These are phyloP conservation scores for Spatholobus suberectus DNA, from an alignment of 306 rosid genomes.

Conservation along the genomic window DNA sequence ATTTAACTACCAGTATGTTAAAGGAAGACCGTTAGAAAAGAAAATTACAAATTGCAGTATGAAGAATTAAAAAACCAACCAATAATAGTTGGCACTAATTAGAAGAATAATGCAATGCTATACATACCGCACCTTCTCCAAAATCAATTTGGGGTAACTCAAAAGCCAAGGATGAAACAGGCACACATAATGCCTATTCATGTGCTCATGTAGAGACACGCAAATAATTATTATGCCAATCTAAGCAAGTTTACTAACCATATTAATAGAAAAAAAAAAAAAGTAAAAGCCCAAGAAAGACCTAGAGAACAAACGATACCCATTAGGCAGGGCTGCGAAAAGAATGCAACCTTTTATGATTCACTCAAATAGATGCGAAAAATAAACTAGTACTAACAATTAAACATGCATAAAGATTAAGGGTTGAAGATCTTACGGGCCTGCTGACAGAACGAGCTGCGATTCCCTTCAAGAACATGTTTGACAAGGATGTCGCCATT, in stretches of 20 bases:
- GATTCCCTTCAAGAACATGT: slow-evolving; percentile 45
- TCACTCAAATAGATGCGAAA: background rate
- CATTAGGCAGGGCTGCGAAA: background rate
- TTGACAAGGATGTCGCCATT: slow-evolving; percentile 41
- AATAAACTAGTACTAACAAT: background rate
- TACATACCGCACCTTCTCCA: background rate
- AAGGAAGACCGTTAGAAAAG: slow-evolving; percentile 16
- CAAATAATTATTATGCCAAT: background rate
- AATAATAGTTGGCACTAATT: background rate
- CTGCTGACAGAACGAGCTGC: slow-evolving; percentile 39
- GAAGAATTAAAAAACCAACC: background rate
- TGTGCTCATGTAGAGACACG: background rate
- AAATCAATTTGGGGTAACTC: background rate
- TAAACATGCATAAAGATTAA: background rate
- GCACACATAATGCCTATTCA: background rate
- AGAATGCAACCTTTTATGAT: background rate
- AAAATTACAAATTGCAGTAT: background rate
- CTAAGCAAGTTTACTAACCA: background rate
- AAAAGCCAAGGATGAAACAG: background rate
- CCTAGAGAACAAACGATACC: background rate
- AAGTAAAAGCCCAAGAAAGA: background rate
- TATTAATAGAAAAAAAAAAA: background rate
- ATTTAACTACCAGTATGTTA: slow-evolving; percentile 50
- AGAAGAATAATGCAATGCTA: background rate
- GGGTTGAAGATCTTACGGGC: slow-evolving; percentile 30